Evolutionary conservation across 306 rosid genomes (phyloP).

Genomic region (Sindora glabra): DNA sequence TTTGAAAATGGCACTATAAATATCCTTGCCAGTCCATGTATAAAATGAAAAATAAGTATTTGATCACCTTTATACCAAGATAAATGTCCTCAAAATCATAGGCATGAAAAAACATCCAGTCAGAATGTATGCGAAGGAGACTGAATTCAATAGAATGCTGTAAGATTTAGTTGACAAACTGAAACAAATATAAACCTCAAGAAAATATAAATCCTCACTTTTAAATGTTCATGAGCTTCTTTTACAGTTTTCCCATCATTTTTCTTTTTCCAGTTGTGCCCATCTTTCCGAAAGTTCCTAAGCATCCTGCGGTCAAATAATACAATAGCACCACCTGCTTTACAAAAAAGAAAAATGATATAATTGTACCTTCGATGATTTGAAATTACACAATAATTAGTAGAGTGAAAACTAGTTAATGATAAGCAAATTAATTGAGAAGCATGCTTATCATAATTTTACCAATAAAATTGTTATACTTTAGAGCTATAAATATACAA

Average conservation of each 20-base stretch:
- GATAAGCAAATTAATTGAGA: not conserved
- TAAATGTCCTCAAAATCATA: not conserved
- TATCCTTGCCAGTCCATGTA: not conserved
- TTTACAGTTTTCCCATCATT: slow-evolving; percentile 95
- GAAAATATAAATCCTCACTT: slow-evolving; percentile 53
- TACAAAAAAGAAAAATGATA: slow-evolving; percentile 6
- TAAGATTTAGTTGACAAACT: not conserved
- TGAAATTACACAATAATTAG: slow-evolving; percentile 3
- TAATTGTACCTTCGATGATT: slow-evolving; percentile 8
- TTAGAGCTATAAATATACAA: slow-evolving; percentile 1
- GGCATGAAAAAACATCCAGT: slow-evolving; percentile 5
- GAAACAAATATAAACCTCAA: not conserved
- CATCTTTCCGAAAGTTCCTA: slow-evolving; percentile 90
- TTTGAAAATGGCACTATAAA: not conserved
- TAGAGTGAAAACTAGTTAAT: not conserved
- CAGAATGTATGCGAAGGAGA: not conserved
- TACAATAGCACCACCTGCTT: slow-evolving; percentile 77
- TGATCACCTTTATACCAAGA: not conserved
- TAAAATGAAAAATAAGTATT: not conserved
- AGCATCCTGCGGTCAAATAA: slow-evolving; percentile 91
- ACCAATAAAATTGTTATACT: slow-evolving; percentile 6
- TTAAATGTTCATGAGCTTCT: slow-evolving; percentile 98
- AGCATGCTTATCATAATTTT: not conserved
- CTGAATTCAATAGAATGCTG: not conserved
- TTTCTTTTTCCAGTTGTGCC: slow-evolving; percentile 97